These are phyloP conservation scores for Kluyveromyces marxianus DNA, from an alignment of 1,139 yeast species.

Conservation along the genomic window DNA sequence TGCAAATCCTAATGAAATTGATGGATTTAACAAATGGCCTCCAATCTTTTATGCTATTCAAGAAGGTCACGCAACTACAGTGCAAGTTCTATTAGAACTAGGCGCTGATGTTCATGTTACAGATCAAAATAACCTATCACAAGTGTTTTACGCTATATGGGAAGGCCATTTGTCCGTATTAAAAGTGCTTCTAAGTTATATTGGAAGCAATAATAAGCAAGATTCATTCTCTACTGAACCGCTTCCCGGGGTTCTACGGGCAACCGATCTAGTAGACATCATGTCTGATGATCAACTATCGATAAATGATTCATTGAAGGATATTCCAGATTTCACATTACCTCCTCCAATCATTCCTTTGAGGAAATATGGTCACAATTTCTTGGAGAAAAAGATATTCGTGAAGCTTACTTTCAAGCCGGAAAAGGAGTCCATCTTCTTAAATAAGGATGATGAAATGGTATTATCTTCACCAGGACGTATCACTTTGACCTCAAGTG, in stretches of 20 bases:
- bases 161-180: constrained; percentile 83
- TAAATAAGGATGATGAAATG: constrained; percentile 40
- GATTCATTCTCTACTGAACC: not conserved
- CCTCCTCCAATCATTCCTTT: constrained; percentile 96
- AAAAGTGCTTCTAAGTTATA: constrained; percentile 47
- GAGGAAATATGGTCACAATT: constrained; percentile 91
- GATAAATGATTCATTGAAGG: constrained; percentile 21
- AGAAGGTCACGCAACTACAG: constrained; percentile 71
- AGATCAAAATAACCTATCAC: constrained; percentile 82
- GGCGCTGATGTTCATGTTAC: constrained; percentile 66
- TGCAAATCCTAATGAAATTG: constrained; percentile 71
- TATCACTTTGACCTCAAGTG: constrained; percentile 68
- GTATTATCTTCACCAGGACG: constrained; percentile 48
- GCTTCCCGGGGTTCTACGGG: not conserved
- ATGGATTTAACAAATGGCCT: constrained; percentile 87
- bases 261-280: not conserved
- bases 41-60: constrained; percentile 86
- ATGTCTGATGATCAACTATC: constrained; percentile 9
- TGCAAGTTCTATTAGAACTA: constrained; percentile 54
- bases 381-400: constrained; percentile 79
- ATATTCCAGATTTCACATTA: constrained; percentile 80
- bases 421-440: constrained; percentile 47
- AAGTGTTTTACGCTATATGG: constrained; percentile 85
- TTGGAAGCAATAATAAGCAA: not conserved
- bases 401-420: constrained; percentile 68